Evolutionary conservation across 352 stramenopile species (phyloP).

Genomic region (Pythium phragmiticola): DNA sequence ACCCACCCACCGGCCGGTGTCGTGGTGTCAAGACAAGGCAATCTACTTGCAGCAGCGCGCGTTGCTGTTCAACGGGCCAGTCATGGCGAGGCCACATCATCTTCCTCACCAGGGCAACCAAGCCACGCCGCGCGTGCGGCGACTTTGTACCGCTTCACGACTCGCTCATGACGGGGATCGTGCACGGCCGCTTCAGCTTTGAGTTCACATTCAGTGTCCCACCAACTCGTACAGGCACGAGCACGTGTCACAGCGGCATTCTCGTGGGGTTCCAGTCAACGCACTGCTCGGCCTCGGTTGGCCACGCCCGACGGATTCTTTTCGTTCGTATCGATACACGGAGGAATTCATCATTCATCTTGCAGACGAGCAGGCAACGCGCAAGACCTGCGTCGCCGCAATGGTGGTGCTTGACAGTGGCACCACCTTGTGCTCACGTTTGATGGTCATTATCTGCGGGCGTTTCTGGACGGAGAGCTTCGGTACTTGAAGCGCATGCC

Average conservation of each 20-base stretch:
- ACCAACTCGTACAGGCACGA: background rate
- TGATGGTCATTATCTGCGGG: slow-evolving; percentile 5
- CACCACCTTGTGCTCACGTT: slow-evolving; percentile 9
- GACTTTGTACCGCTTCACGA: background rate
- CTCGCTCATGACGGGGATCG: background rate
- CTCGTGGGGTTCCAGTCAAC: slow-evolving; percentile 2
- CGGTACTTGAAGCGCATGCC: slow-evolving; percentile 7
- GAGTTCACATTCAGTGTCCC: slow-evolving; percentile 3
- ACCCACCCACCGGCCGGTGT: background rate
- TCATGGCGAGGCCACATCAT: background rate
- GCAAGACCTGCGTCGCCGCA: background rate
- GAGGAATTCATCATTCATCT: background rate
- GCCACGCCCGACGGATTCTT: background rate
- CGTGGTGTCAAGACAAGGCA: background rate
- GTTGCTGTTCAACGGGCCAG: background rate
- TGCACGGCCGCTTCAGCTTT: background rate
- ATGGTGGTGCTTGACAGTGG: background rate
- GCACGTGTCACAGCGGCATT: background rate
- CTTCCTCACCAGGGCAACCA: background rate
- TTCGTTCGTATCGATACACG: background rate
- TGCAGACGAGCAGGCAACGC: background rate
- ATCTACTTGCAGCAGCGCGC: slow-evolving; percentile 2
- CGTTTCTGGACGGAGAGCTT: slow-evolving; percentile 2
- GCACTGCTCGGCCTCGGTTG: no score
- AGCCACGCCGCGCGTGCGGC: background rate